These are phyloP conservation scores for Pontederia crassipes DNA, from an alignment of 176 grass and related monocot genomes.

Conservation along the genomic window DNA sequence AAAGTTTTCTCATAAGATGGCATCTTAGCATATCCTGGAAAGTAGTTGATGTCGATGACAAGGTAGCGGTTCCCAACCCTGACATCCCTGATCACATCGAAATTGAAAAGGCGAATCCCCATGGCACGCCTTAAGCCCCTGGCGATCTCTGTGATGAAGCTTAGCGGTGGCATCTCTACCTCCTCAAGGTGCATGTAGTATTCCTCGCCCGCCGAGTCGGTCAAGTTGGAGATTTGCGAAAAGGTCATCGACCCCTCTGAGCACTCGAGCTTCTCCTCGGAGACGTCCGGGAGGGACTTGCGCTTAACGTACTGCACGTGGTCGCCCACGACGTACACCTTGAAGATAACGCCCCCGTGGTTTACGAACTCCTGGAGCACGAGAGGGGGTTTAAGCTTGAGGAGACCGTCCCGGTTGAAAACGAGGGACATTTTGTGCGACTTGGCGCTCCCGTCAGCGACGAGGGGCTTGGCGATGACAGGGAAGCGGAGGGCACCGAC, in stretches of 20 bases:
- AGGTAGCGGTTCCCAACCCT: slow-evolving; percentile 20
- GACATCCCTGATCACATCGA: slow-evolving; percentile 93
- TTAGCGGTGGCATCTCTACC: slow-evolving; percentile 45
- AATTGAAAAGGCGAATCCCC: slow-evolving; percentile 84
- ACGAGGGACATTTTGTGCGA: slow-evolving; percentile 90
- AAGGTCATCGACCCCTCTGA: slow-evolving; percentile 65
- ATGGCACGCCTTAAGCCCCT: slow-evolving; percentile 51
- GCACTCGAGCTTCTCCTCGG: slow-evolving; percentile 37
- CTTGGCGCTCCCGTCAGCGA: slow-evolving; percentile 60
- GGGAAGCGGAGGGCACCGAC: slow-evolving; percentile 70
- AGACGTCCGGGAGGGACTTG: slow-evolving; percentile 78
- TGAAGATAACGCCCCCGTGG: slow-evolving; percentile 88
- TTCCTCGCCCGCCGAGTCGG: slow-evolving; percentile 26
- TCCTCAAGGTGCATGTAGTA: slow-evolving; percentile 53
- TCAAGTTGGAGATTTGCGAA: slow-evolving; percentile 85
- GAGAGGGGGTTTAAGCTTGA: slow-evolving; percentile 61
- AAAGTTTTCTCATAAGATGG: slow-evolving; percentile 6
- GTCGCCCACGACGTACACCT: slow-evolving; percentile 84
- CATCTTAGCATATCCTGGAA: slow-evolving; percentile 20
- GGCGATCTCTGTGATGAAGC: slow-evolving; percentile 60
- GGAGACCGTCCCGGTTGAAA: slow-evolving; percentile 44
- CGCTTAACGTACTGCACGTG: slow-evolving; percentile 82
- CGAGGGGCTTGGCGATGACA: slow-evolving; percentile 83
- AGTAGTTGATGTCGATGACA: slow-evolving; percentile 16
- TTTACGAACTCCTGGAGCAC: slow-evolving; percentile 97